A percentile compares a stretch with the other conserved stretches of the same genome.
These are phyloP conservation scores for Solidago caesia DNA, from an alignment of 129 eudicot species.

Conservation along the genomic window DNA sequence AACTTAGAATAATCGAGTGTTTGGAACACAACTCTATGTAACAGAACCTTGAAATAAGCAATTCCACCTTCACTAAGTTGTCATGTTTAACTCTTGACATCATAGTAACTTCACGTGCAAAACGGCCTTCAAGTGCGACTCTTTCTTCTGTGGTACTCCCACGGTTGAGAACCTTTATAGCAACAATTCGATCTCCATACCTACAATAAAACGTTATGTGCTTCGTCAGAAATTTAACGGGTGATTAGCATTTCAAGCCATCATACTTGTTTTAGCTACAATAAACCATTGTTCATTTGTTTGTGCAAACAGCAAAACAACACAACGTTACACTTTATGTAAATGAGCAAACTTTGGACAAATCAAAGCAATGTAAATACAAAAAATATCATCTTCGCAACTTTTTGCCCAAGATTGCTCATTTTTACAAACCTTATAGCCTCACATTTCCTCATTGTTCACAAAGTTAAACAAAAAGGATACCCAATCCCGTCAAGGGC, in stretches of 20 bases:
- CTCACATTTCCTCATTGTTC: background rate
- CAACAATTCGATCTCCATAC: constrained; percentile 78
- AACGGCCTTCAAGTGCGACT: constrained; percentile 74
- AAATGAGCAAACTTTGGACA: constrained; percentile 1
- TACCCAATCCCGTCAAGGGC: too few species aligned
- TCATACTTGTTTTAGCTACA: background rate
- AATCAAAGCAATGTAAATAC: background rate
- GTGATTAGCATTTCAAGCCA: constrained; percentile 5
- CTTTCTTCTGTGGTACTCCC: constrained; percentile 78
- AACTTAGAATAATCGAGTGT: background rate
- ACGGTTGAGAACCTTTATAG: constrained; percentile 82
- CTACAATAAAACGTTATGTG: constrained; percentile 35
- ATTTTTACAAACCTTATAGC: background rate
- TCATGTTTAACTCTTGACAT: constrained; percentile 92
- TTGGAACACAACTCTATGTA: background rate
- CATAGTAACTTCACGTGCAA: constrained; percentile 91
- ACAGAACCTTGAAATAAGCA: constrained; percentile 2
- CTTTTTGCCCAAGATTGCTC: background rate
- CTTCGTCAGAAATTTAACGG: background rate
- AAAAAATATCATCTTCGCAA: background rate
- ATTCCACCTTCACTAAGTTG: constrained; percentile 77
- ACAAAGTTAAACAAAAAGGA: background rate
- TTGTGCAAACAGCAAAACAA: background rate
- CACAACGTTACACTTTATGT: background rate
- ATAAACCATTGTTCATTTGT: background rate